Base-by-base conservation (phyloP, 345 rosid species). In the Bruguiera sexangula region DNA sequence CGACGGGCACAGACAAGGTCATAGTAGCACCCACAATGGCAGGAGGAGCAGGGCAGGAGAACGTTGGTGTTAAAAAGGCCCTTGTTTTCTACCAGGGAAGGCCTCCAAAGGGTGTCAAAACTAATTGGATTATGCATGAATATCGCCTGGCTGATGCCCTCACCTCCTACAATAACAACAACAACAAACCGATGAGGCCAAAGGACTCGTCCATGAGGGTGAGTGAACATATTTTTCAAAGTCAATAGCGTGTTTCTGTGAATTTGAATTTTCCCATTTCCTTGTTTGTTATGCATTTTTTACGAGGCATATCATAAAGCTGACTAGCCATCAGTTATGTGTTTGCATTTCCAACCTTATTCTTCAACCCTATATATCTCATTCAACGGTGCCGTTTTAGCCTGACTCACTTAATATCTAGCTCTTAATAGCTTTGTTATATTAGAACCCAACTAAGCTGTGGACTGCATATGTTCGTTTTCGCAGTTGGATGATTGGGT, bases 71-170 rank as follows among this genome's bases (percentile, higher is more conserved):
- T 1, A 94, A 94, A 77, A 94, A 94, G 73, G 99, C 97, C 54
- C 93, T 94, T 51, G 99, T 95, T 29, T 95, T 95, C 78, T 95
- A 95, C 82, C 79, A 10, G 61, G 99, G 99, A 22, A 92, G 84
- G 78, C 99, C 99, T 39, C 99, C 97, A 0, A 92, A 85, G 72
- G 99, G 99, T 59, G 74, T 83, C 56, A 95, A 95, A 80, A 95
- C 99, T 34, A 84, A 87, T 63, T 95, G 99, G 99, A 95, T 95
- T 77, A 95, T 95, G 99, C 99, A 95, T 70, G 99, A 95, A 67
- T 95, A 92, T 81, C 88, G 99, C 65, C 85, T 95, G 8, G 43
- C 88, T 0, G 96, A 92, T 22, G 64, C 78, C 70, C 72, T 59
- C 16, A 11, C 16, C 60, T 60, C 37, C 54, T 54, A 56, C 60